Evolutionary conservation across 73 alveolate species (phyloP).

Genomic region (Paramecium pentaurelia): DNA sequence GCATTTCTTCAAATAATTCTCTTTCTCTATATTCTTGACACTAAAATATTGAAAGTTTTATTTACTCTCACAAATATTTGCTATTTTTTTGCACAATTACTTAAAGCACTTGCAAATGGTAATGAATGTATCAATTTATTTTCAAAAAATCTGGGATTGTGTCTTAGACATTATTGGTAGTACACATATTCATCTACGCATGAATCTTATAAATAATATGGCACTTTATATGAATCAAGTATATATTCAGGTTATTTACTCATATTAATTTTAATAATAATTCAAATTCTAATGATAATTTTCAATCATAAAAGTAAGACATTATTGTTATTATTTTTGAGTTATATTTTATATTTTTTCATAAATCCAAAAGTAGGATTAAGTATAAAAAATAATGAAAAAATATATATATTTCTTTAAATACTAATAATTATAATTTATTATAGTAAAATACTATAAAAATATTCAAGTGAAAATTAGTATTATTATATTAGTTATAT

Average conservation of each 20-base stretch:
- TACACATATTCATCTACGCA: constrained; percentile 19
- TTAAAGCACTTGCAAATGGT: constrained; percentile 6
- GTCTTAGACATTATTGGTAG: constrained; percentile 33
- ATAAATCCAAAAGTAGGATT: not conserved
- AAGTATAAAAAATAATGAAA: no score
- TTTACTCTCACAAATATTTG: not conserved
- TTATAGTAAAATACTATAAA: no score
- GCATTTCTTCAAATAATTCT: constrained; percentile 38
- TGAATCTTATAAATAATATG: constrained; percentile 11
- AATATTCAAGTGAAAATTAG: no score
- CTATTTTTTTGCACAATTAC: constrained; percentile 12
- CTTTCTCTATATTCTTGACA: constrained; percentile 39
- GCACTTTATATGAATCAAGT: constrained; percentile 7
- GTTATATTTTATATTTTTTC: no score
- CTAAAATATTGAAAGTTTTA: not conserved
- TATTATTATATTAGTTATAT: no score
- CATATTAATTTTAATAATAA: not conserved
- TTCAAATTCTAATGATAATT: not conserved
- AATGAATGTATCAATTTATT: constrained; percentile 5
- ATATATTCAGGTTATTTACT: constrained; percentile 1
- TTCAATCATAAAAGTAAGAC: not conserved
- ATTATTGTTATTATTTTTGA: not conserved
- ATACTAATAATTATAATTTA: no score
- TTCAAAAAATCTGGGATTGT: constrained; percentile 7
- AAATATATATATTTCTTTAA: no score